Evolutionary conservation across 2,329 filamentous ascomycete species (phyloP).

Genomic region (Scytalidium lignicola): DNA sequence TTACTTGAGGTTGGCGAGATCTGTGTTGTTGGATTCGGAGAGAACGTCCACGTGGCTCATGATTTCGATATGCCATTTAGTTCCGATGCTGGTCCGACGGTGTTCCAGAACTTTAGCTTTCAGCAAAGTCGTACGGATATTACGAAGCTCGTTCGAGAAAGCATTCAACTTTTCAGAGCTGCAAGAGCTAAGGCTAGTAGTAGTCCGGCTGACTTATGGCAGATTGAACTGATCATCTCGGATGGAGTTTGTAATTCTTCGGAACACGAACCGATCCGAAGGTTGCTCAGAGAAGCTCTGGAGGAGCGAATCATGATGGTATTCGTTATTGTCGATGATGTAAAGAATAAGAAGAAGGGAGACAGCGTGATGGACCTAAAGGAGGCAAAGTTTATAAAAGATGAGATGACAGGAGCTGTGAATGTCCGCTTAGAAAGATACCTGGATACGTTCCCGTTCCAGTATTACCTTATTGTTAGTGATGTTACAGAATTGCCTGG

Average conservation of each 20-base stretch:
- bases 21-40: constrained; percentile 86
- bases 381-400: constrained; percentile 74
- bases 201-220: constrained; percentile 76
- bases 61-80: constrained; percentile 79
- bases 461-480: constrained; percentile 92
- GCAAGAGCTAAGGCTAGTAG: constrained; percentile 53
- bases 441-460: constrained; percentile 92
- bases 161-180: constrained; percentile 74
- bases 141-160: constrained; percentile 67
- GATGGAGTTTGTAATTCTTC: constrained; percentile 83
- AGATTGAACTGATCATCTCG: constrained; percentile 86
- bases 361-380: constrained; percentile 82
- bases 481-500: constrained; percentile 86
- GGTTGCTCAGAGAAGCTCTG: constrained; percentile 79
- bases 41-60: constrained; percentile 78
- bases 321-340: constrained; percentile 87
- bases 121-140: constrained; percentile 84
- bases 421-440: constrained; percentile 83
- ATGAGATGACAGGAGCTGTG: constrained; percentile 50
- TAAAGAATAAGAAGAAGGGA: constrained; percentile 43
- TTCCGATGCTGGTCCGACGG: constrained; percentile 73
- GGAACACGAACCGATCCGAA: constrained; percentile 76
- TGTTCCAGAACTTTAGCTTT: constrained; percentile 82
- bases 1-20: constrained; percentile 95
- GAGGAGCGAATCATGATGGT: constrained; percentile 97